A percentile compares a stretch with the other conserved stretches of the same genome.
Evolutionary conservation across 176 grass and related monocot species (phyloP).

Genomic region (Oryza rufipogon): DNA sequence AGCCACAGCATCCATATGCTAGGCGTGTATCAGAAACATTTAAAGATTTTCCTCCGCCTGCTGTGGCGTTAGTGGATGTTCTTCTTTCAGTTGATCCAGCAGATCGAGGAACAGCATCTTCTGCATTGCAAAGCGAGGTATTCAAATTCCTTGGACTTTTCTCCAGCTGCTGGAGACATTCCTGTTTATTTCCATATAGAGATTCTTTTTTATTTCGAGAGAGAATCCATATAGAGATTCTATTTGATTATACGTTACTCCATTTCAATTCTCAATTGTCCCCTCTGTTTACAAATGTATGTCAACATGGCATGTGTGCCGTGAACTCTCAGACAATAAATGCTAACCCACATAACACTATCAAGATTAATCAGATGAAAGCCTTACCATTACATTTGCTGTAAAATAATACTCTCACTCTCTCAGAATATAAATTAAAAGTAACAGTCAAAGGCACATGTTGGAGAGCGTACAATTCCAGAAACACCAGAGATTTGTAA

Average conservation of each 20-base stretch:
- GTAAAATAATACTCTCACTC: neutral
- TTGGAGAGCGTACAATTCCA: neutral
- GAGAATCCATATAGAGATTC: neutral
- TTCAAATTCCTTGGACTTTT: conserved; percentile 24
- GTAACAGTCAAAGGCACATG: neutral
- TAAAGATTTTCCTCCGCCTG: conserved; percentile 87
- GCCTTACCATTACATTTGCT: neutral
- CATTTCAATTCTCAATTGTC: neutral
- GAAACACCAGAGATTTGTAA: neutral
- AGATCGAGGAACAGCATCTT: conserved; percentile 78
- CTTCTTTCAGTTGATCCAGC: conserved; percentile 96
- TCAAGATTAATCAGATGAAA: neutral
- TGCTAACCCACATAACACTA: neutral
- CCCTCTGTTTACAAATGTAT: neutral
- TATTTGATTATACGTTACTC: neutral
- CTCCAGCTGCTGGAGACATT: neutral
- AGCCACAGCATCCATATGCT: conserved; percentile 88
- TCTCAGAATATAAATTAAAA: neutral
- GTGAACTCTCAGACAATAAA: neutral
- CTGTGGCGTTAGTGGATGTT: conserved; percentile 76
- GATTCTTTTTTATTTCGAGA: neutral
- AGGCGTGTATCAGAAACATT: conserved; percentile 84
- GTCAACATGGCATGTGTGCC: neutral
- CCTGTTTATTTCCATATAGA: conserved; percentile 17
- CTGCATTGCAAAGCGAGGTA: conserved; percentile 86